Base-by-base conservation (phyloP, 768 basidiomycete genomes). In the Saitozyma sp. region DNA sequence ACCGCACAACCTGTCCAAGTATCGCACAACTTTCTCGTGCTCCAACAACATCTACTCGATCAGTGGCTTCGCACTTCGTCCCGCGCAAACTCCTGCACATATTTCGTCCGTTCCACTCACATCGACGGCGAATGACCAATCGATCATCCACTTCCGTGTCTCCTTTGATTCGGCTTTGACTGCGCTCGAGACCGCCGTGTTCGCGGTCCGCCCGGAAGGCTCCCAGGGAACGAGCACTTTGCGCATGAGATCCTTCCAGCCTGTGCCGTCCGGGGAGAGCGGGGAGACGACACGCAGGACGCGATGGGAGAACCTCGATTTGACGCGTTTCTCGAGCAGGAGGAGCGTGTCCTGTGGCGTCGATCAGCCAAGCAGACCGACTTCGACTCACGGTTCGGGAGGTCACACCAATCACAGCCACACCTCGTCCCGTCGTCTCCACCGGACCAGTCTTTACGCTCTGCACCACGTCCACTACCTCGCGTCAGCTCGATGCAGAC, bases 271-370 rank as follows among this genome's bases (percentile, higher is more conserved):
- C 0, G 86, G 62, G 9, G 80, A 81, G 6, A 80, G 71, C 2
- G 88, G 86, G 13, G 89, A 85, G 0, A 86, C 84, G 7, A 91
- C 87, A 52, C 91, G 86, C 59, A 94, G 83, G 70, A 92, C 90
- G 59, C 96, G 84, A 40, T 93, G 92, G 1, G 94, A 97, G 81
- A 98, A 99, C 3, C 96, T 86, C 67, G 92, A 96, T 80, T 98
- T 96, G 54, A 99, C 96, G 50, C 96, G 85, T 78, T 99, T 99
- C 78, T 99, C 96, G 16, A 99, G 83, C 2, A 90, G 80, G 65
- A 90, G 89, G 62, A 97, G 84, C 16, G 91, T 89, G 71, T 98
- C 93, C 80, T 82, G 62, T 51, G 48, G 39, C 37, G 6, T 9
- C 20, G 50, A 41, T 53, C 38, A 56, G 59, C 55, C 59, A 3